Conservation (phyloP, 2,329 filamentous ascomycete species). For the Arthrobotrys sinensis region DNA sequence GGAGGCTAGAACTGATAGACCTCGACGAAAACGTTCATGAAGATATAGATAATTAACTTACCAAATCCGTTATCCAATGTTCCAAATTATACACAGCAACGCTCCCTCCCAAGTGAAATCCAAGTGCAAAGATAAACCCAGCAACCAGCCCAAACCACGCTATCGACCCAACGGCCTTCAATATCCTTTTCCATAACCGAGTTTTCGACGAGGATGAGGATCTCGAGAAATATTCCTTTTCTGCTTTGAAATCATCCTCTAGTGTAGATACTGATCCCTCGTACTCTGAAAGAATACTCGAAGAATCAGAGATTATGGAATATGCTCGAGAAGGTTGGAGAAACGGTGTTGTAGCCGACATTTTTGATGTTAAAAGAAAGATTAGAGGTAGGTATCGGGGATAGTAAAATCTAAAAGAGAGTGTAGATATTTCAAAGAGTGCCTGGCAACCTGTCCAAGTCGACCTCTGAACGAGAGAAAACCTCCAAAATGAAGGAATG, state of each 20-base stretch:
- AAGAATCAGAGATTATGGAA: not conserved
- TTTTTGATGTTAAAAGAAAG: not conserved
- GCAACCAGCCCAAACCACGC: not conserved
- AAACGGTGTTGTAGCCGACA: not conserved
- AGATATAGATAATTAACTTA: too few species aligned
- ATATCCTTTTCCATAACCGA: not conserved
- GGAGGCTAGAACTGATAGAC: too few species aligned
- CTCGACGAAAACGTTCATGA: too few species aligned
- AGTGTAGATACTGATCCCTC: not conserved
- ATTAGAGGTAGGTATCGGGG: not conserved
- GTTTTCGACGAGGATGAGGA: not conserved
- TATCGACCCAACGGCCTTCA: not conserved
- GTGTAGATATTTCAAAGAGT: too few species aligned
- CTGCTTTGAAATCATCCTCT: not conserved
- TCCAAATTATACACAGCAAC: conserved; percentile 13
- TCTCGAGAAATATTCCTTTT: not conserved
- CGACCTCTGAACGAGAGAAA: too few species aligned
- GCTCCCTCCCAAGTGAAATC: not conserved
- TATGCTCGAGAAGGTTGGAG: not conserved
- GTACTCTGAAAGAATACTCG: not conserved
- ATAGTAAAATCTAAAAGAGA: too few species aligned
- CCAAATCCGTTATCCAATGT: not conserved
- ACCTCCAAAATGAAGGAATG: too few species aligned
- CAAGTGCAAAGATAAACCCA: not conserved
- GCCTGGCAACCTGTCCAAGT: too few species aligned